Base-by-base conservation (phyloP, 352 stramenopile genomes). In the Thalassiosira hispida region DNA sequence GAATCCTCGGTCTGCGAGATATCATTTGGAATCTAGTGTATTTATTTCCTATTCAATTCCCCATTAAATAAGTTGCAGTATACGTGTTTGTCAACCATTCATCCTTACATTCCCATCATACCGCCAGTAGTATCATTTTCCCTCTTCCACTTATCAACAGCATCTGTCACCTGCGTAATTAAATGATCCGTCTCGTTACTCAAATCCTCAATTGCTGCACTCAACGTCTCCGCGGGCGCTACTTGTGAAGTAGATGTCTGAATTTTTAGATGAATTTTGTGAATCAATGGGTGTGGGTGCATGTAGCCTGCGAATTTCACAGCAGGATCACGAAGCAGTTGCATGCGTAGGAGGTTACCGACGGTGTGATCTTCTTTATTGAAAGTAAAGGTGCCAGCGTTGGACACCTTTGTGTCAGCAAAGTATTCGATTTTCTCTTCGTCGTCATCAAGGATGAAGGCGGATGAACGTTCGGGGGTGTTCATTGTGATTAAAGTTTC, bases 281-380 rank as follows among this genome's bases (percentile, higher is more conserved):
- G 94, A 69, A 98, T 94, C 8, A 99, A 89, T 62, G 97, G 97
- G 84, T 99, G 97, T 25, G 97, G 96, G 86, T 98, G 95, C 72
- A 96, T 94, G 86, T 99, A 99, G 53, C 96, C 97, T 22, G 75
- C 81, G 57, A 92, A 90, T 35, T 87, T 83, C 1, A 93, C 87
- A 14, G 62, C 62, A n/a, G 78, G 76, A 65, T 94, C 86, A 35
- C 87, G 72, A 23, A 95, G 77, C 0, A 95, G 64, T 83, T 99
- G 97, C 96, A 98, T 98, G 65, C 97, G 96, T 69, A 99, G 93
- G 69, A 99, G 93, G 83, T 99, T 99, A 46, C 94, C 96, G 47
- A 99, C 92, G 0, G 97, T 99, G 88, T 99, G 97, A 90, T 99
- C 97, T 87, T 99, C 97, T 57, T 98, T 98, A 65, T 98, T 95